A percentile compares a stretch with the other conserved stretches of the same genome.
phyloP scores from a whole-genome alignment of 768 basidiomycete species.

The Sistotremastrum suecicum region DNA sequence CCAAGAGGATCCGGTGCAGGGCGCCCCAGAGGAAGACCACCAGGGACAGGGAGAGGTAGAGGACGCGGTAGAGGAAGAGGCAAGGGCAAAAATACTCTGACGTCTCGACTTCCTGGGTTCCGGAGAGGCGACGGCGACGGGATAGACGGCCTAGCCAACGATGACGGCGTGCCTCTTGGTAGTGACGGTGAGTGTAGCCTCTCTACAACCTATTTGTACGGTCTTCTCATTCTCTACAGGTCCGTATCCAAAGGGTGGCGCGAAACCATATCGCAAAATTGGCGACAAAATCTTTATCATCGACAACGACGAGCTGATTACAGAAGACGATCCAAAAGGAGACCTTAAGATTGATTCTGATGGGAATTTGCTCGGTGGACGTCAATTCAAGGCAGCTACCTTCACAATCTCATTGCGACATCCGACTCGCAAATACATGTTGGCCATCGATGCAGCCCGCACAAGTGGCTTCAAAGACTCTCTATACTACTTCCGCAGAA shows the following conservation, averaged over 20 bases:
- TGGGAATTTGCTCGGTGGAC: constrained; percentile 73
- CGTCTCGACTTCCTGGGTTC: no score
- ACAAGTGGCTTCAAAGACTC: constrained; percentile 95
- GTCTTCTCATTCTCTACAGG: no score
- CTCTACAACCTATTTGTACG: no score
- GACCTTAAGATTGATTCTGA: constrained; percentile 82
- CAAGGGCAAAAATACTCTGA: no score
- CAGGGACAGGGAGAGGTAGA: no score
- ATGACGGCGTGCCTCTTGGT: no score
- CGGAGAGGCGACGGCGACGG: no score
- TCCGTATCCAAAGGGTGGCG: constrained; percentile 18
- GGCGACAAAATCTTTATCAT: constrained; percentile 64
- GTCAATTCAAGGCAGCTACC: constrained; percentile 78
- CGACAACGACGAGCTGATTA: constrained; percentile 80
- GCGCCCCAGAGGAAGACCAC: no score
- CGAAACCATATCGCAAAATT: constrained; percentile 61
- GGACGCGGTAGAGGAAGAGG: no score
- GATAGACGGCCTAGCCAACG: no score
- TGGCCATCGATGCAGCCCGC: constrained; percentile 94
- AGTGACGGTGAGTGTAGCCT: no score
- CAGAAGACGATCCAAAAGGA: constrained; percentile 73
- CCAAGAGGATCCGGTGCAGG: no score
- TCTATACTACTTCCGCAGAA: constrained; percentile 93
- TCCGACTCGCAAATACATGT: constrained; percentile 77
- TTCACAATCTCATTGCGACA: constrained; percentile 81